Evolutionary conservation across 2,329 filamentous ascomycete species (phyloP), one percentile per base, ranked within the genome.

Genomic region (Neocucurbitaria cava): DNA sequence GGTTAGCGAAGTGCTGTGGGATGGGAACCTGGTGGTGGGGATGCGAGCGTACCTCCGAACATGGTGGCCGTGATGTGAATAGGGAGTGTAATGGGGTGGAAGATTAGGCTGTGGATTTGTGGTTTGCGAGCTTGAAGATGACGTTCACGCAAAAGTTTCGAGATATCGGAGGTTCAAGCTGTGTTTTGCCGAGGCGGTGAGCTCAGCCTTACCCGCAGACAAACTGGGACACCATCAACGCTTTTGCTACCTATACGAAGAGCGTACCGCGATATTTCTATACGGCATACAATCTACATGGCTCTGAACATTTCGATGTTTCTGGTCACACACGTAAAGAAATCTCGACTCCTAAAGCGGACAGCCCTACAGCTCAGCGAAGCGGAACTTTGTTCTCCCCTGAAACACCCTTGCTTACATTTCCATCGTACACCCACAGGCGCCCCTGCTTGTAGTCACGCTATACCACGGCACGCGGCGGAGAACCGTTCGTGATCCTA

Each of bases 31-130:
- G 43, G 5, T 3, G 17, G 15, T 13, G 26, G n/a, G 20, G 30
- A 31, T 23, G 33, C 18, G 9, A 18, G 52, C 51, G 31, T 13
- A 69, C 83, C 85, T 81, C 85, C 85, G 66, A 88, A 88, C 85
- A 88, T 88, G 4, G 36, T 63, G 57, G 41, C 10, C 50, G 17
- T 76, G 21, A 46, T 18, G 39, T 24, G 42, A 24, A 13, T n/a
- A 10, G 44, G 20, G 38, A 15, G 52, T 13, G 28, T 15, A 24
- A 30, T n/a, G 17, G 21, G 26, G 31, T 41, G 13, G 38, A 40
- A 53, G 45, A 43, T 39, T 43, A 20, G 41, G 15, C 13, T 5
- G 4, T 17, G 26, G 28, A 23, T 31, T 13, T 23, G 41, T 30
- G 17, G 41, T 18, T 30, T 15, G 20, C 11, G 46, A 48, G 54